A percentile compares a stretch with the other conserved stretches of the same genome.
Conservation (phyloP, 2,329 filamentous ascomycete genomes). For the Pseudogymnoascus sp. region DNA sequence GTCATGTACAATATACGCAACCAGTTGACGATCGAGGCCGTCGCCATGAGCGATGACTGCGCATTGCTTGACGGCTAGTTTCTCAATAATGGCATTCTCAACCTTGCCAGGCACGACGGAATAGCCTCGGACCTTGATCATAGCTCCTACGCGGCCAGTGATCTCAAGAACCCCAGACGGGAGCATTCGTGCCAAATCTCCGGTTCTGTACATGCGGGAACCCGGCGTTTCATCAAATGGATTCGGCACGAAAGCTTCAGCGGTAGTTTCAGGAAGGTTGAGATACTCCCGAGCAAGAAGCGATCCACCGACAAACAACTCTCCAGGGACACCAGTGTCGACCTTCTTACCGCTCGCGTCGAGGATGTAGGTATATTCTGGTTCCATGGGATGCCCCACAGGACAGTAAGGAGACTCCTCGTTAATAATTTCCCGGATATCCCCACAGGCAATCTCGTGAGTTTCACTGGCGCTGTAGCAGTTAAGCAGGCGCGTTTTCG, state of each 20-base stretch:
- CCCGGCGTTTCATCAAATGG: slow-evolving; percentile 53
- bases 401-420: slow-evolving; percentile 62
- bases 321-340: slow-evolving; percentile 55
- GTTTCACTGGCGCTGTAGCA: slow-evolving; percentile 80
- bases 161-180: slow-evolving; percentile 78
- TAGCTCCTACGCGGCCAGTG: slow-evolving; percentile 77
- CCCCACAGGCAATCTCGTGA: slow-evolving; percentile 52
- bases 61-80: slow-evolving; percentile 64
- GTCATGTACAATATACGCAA: slow-evolving; percentile 70
- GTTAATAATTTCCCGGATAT: slow-evolving; percentile 61
- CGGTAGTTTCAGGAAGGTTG: slow-evolving; percentile 71
- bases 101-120: slow-evolving; percentile 74
- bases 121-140: slow-evolving; percentile 84
- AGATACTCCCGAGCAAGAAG: slow-evolving; percentile 71
- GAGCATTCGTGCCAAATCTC: slow-evolving; percentile 77
- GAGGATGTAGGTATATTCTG: slow-evolving; percentile 63
- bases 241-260: slow-evolving; percentile 62
- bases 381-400: slow-evolving; percentile 63
- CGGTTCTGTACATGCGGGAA: slow-evolving; percentile 73
- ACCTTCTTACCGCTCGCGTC: slow-evolving; percentile 62
- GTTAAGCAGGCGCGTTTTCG: slow-evolving; percentile 64
- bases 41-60: slow-evolving; percentile 70
- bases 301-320: slow-evolving; percentile 69
- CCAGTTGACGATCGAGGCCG: slow-evolving; percentile 65
- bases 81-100: slow-evolving; percentile 62